These are phyloP conservation scores for Arabidopsis suecica DNA, from an alignment of 345 rosid species.

Conservation along the genomic window DNA sequence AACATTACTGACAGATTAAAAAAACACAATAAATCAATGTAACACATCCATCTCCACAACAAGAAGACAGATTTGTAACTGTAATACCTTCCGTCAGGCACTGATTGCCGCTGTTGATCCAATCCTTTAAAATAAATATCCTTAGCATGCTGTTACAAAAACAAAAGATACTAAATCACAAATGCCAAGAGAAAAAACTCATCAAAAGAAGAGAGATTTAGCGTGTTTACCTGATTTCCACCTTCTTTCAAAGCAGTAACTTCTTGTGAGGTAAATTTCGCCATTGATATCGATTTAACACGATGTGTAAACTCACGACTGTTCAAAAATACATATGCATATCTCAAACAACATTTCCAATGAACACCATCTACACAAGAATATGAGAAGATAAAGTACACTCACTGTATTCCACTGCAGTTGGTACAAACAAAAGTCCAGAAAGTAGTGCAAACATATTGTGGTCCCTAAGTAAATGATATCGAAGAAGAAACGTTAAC, in stretches of 20 bases:
- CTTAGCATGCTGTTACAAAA: conserved; percentile 70
- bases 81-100: conserved; percentile 85
- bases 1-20: conserved; percentile 64
- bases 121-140: conserved; percentile 86
- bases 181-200: conserved; percentile 16
- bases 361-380: conserved; percentile 14
- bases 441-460: conserved; percentile 96
- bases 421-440: conserved; percentile 95
- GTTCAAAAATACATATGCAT: conserved; percentile 33
- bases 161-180: conserved; percentile 13
- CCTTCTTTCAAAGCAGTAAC: conserved; percentile 87
- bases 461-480: conserved; percentile 74
- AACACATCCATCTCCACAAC: not conserved
- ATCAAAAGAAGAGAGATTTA: not conserved
- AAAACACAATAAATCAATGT: conserved; percentile 39
- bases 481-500: not conserved
- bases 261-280: conserved; percentile 90
- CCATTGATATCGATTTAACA: conserved; percentile 95
- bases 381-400: not conserved
- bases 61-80: conserved; percentile 48
- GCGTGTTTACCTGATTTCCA: conserved; percentile 79
- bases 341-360: conserved; percentile 12
- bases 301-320: conserved; percentile 98
- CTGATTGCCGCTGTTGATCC: conserved; percentile 77
- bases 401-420: conserved; percentile 99